Base-by-base conservation (phyloP, 306 rosid species). In the Rosa chinensis region DNA sequence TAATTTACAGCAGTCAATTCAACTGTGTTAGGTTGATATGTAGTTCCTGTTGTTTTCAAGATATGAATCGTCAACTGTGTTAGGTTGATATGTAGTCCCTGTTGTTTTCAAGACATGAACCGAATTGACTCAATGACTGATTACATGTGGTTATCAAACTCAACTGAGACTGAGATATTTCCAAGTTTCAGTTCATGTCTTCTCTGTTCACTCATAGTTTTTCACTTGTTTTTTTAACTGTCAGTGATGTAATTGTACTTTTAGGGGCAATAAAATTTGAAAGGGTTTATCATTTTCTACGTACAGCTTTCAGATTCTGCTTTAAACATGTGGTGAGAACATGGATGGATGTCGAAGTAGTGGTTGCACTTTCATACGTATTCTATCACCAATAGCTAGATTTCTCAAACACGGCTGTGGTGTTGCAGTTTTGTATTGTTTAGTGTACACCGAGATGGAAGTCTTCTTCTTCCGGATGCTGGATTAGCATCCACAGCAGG, bases 371-470 rank as follows among this genome's bases (percentile, higher is more conserved):
- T 79, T 53, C 58, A 5, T 62, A 3, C 11, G 53, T 25, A 14
- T 21, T 13, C 40, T 12, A 10, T 23, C 25, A 12, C 12, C 58
- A 8, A 10, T 63, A 16, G 52, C 13, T 72, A 23, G 75, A 73
- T 52, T 74, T 59, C 47, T 13, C 44, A 23, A 69, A 32, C 58
- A 74, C 42, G 32, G 70, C 16, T 74, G 71, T 45, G 62, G 82
- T 83, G 74, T 66, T 47, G 44, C 58, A 61, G 78, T 83, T 47
- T 9, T 17, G 48, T 81, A n/a, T 37, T 13, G n/a, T 68, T 66
- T 47, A 55, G 56, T 81, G 20, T 81, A 69, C 75, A 55, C 75
- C 58, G 32, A 76, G 53, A 75, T 35, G 21, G 71, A 68, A 58
- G 72, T 68, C 59, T 49, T 68, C 48, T 42, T 70, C 71, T 75